Conservation (phyloP, 306 rosid species). For the Cucurbita ficifolia region DNA sequence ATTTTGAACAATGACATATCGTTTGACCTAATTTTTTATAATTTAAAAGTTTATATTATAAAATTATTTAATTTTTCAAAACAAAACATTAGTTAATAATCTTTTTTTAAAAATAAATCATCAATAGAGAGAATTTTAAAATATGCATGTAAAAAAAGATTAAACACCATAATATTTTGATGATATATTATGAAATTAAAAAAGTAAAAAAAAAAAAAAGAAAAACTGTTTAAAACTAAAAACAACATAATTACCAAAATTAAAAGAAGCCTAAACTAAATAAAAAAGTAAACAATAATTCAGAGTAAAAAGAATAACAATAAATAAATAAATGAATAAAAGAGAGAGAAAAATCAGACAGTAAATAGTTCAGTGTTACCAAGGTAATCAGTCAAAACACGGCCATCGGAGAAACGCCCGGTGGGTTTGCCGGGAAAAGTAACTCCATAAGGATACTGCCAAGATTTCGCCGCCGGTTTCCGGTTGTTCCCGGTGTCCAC, state of each 20-base stretch:
- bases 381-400: conserved; percentile 35
- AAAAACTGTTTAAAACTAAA: neutral
- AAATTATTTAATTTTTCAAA: too few relatives aligned
- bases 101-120: too few relatives aligned
- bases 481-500: conserved; percentile 36
- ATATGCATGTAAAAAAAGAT: too few relatives aligned
- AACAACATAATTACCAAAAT: neutral
- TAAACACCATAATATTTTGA: neutral
- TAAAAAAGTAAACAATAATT: neutral
- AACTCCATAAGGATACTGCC: conserved; percentile 40
- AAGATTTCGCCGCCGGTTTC: conserved; percentile 21
- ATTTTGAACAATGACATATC: too few relatives aligned
- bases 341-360: neutral
- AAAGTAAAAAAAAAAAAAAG: neutral
- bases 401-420: conserved; percentile 45
- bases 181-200: neutral
- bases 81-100: too few relatives aligned
- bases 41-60: too few relatives aligned
- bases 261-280: neutral
- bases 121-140: too few relatives aligned
- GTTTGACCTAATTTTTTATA: too few relatives aligned
- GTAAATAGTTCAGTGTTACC: conserved; percentile 9
- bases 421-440: conserved; percentile 45
- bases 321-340: too few relatives aligned
- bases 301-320: neutral